Conservation (phyloP, 257 asterid species). For the Hygrophila difformis region DNA sequence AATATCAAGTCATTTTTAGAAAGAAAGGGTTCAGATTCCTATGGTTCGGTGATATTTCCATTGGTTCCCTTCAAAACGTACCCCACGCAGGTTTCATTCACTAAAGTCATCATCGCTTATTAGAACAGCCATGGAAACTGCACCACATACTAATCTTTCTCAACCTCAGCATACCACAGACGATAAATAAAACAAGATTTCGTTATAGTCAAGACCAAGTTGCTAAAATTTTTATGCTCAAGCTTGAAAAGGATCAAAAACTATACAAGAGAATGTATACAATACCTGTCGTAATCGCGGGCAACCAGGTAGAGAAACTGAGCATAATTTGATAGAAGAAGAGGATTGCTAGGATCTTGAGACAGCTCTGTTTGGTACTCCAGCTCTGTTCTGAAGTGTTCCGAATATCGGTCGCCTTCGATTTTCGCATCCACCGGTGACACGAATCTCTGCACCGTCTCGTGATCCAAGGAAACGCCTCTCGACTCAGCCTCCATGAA, state of each 20-base stretch:
- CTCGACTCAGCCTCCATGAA: conserved; percentile 29
- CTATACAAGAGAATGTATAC: conserved; percentile 8
- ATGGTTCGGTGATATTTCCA: conserved; percentile 21
- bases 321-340: conserved; percentile 83
- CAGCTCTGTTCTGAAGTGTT: conserved; percentile 47
- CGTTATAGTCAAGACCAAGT: not conserved
- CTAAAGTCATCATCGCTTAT: conserved; percentile 17
- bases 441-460: conserved; percentile 40
- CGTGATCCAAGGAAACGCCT: conserved; percentile 58
- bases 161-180: conserved; percentile 9
- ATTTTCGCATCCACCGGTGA: conserved; percentile 60
- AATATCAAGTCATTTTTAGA: conserved; percentile 16
- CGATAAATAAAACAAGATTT: no score
- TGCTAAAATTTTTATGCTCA: not conserved
- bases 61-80: not conserved
- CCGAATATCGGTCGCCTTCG: conserved; percentile 42
- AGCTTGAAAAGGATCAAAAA: conserved; percentile 11
- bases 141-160: conserved; percentile 47
- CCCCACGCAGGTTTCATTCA: conserved; percentile 26
- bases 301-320: conserved; percentile 73
- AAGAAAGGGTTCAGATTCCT: conserved; percentile 26
- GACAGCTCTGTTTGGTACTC: conserved; percentile 44
- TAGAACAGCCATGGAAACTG: conserved; percentile 7
- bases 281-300: conserved; percentile 83
- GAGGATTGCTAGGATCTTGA: conserved; percentile 66